phyloP scores from a whole-genome alignment of 805 yeast species.

The Yarrowia divulgata region DNA sequence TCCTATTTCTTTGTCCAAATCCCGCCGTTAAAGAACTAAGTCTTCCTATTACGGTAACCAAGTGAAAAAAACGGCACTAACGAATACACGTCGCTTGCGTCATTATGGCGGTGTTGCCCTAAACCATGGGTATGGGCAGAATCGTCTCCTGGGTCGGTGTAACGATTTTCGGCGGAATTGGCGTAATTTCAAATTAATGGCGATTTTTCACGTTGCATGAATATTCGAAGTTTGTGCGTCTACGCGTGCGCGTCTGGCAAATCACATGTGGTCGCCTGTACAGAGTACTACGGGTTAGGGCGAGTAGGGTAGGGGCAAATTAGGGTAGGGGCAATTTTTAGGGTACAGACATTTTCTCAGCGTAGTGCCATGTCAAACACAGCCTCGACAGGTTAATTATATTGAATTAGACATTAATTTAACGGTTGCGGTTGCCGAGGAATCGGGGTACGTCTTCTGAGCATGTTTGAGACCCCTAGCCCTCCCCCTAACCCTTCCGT shows the following conservation, averaged over 20 bases:
- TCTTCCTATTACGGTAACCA: slow-evolving; percentile 28
- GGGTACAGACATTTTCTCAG: too few relatives aligned
- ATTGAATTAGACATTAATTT: too few relatives aligned
- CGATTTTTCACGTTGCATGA: neutral
- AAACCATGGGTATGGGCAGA: too few relatives aligned
- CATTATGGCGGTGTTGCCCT: neutral
- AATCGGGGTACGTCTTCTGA: too few relatives aligned
- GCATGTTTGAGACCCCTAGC: neutral
- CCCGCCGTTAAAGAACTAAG: slow-evolving; percentile 2
- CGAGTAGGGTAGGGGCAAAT: too few relatives aligned
- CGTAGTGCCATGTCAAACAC: too few relatives aligned
- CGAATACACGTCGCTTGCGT: slow-evolving; percentile 4
- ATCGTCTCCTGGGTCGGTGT: too few relatives aligned
- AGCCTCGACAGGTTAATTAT: too few relatives aligned
- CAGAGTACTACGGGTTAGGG: slow-evolving; percentile 6
- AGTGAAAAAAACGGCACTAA: slow-evolving; percentile 7
- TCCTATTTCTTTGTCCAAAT: neutral
- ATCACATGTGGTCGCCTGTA: slow-evolving; percentile 20
- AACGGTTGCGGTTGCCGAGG: too few relatives aligned
- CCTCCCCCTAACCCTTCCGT: neutral
- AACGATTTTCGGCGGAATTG: too few relatives aligned
- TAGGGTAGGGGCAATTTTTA: too few relatives aligned
- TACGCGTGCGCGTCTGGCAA: slow-evolving; percentile 7
- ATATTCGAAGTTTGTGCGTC: neutral
- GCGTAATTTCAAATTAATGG: neutral